Conservation (phyloP, 208 protist species). For the Acanthamoeba healyi region DNA sequence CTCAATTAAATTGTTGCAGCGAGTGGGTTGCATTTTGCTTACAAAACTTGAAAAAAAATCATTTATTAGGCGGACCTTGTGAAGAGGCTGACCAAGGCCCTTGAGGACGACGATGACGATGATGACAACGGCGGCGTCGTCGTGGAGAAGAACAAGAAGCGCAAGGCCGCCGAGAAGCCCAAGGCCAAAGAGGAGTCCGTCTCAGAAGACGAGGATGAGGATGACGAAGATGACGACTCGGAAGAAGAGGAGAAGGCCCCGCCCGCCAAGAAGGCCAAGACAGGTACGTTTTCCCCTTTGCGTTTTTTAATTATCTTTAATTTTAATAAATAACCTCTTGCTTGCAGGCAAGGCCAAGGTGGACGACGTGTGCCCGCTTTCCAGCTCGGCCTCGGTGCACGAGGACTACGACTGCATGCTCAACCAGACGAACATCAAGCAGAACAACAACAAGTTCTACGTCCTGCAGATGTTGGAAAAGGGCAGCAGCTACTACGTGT, state of each 20-base stretch:
- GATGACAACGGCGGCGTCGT: slow-evolving; percentile 7
- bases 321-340: background rate
- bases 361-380: slow-evolving; percentile 32
- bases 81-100: slow-evolving; percentile 62
- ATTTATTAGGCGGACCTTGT: slow-evolving; percentile 44
- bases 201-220: slow-evolving; percentile 17
- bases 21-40: background rate
- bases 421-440: slow-evolving; percentile 91
- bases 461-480: slow-evolving; percentile 88
- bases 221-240: slow-evolving; percentile 32
- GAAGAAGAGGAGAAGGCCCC: slow-evolving; percentile 51
- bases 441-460: slow-evolving; percentile 92
- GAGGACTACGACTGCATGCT: slow-evolving; percentile 85
- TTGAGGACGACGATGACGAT: slow-evolving; percentile 61
- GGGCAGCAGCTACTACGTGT: slow-evolving; percentile 83
- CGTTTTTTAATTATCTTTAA: background rate
- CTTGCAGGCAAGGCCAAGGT: slow-evolving; percentile 68
- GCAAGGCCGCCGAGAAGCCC: slow-evolving; percentile 22
- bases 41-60: background rate
- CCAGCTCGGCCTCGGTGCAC: slow-evolving; percentile 1
- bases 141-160: slow-evolving; percentile 23
- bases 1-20: background rate
- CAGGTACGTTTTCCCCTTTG: background rate
- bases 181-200: slow-evolving; percentile 21
- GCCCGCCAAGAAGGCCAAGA: slow-evolving; percentile 65